Evolutionary conservation across 495 filamentous ascomycete genomes (phyloP), one percentile per base, ranked within the genome.

Genomic region (Tuber umbilicatum): DNA sequence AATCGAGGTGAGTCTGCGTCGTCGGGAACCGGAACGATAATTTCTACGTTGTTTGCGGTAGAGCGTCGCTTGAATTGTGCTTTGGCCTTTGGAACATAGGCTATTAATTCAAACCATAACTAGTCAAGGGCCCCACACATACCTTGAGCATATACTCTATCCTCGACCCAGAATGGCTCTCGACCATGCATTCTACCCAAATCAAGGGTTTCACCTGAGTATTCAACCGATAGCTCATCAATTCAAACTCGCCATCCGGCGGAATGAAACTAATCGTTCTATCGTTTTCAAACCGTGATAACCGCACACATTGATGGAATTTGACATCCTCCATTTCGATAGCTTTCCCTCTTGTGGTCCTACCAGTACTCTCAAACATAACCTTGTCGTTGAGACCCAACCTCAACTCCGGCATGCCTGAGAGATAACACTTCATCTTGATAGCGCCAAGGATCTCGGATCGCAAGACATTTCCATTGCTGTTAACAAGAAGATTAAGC

Each of bases 281-380:
- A 84, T 99, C 96, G 81, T 98, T 99, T 84, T 99, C 96, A 86
- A 99, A 99, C 40, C 96, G 88, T 35, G 92, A 94, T 73, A 99
- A 85, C 77, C 96, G 90, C 74, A 99, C 96, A 84, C 96, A 99
- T 83, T 99, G 96, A 85, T 99, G 96, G 85, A 99, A 99, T 82
- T 98, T 99, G 82, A 99, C 96, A 78, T 99, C 96, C 84, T 99
- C 96, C 96, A 99, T 99, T 85, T 99, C 96, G 72, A 99, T 94
- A 17, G 95, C 92, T 84, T 99, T 99, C 70, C 96, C 96, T 82
- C 96, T 85, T 71, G 94, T 97, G 14, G 96, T 94, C 72, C 96
- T 88, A 21, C 96, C 96, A 14, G 96, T 99, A 42, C 93, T 95
- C 85, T 99, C 96, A 82, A 99, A 99, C 96, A 99, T 99, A 80